Conservation (phyloP, 495 filamentous ascomycete genomes). For the Melanomma pulvis-pyrius region DNA sequence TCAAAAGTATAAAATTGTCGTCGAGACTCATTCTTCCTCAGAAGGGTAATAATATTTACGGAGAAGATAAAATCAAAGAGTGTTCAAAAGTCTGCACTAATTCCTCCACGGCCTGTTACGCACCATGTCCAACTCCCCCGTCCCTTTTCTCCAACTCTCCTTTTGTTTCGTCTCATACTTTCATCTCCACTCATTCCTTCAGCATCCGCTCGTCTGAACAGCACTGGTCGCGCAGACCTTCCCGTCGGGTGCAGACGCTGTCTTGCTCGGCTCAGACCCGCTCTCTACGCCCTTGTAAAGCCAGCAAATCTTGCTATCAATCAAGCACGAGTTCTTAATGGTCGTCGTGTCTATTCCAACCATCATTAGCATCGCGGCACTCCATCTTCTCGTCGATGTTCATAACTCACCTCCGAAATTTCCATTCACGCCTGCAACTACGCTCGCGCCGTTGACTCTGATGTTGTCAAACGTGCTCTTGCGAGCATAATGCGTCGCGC, state of each 20-base stretch:
- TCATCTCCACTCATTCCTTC: neutral
- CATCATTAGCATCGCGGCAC: neutral
- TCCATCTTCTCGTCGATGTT: neutral
- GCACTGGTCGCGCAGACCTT: constrained; percentile 24
- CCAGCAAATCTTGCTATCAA: constrained; percentile 24
- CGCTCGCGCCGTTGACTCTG: constrained; percentile 14
- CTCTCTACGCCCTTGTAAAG: constrained; percentile 20
- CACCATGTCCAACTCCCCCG: neutral
- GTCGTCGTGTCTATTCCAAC: constrained; percentile 21
- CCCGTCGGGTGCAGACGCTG: constrained; percentile 32
- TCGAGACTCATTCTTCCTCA: too few species aligned
- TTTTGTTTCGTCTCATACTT: neutral
- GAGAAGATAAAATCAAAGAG: too few species aligned
- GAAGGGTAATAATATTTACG: too few species aligned
- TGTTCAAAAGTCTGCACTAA: too few species aligned
- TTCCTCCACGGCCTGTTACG: too few species aligned
- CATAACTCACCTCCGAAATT: constrained; percentile 33
- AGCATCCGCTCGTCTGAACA: constrained; percentile 29
- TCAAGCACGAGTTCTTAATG: constrained; percentile 31
- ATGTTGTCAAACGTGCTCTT: constrained; percentile 24
- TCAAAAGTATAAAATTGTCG: too few species aligned
- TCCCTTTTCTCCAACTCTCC: neutral
- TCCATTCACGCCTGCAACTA: constrained; percentile 32
- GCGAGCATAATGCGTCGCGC: constrained; percentile 30
- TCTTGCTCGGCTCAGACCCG: constrained; percentile 33